These are phyloP conservation scores for Jatropha podagrica DNA, from an alignment of 441 rosid genomes.

Conservation along the genomic window DNA sequence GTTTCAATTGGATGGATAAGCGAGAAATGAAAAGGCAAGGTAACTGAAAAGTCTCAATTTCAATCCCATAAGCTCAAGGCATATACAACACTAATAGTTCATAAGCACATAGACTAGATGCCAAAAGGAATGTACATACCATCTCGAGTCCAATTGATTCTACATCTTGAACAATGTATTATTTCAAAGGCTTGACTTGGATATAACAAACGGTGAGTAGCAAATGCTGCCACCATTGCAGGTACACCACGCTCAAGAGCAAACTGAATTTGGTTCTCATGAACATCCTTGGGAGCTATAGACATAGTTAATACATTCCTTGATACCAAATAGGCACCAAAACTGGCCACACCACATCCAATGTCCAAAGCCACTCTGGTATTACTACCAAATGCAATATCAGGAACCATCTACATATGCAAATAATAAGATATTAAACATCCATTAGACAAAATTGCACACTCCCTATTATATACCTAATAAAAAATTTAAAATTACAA, in stretches of 20 bases:
- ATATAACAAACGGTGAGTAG: conserved; percentile 68
- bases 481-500: background rate
- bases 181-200: conserved; percentile 98
- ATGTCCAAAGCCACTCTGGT: conserved; percentile 78
- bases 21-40: background rate
- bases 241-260: conserved; percentile 99
- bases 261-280: conserved; percentile 98
- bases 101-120: background rate
- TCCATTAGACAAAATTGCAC: conserved; percentile 22
- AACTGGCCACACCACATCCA: conserved; percentile 99
- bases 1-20: background rate
- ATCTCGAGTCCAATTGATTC: conserved; percentile 99
- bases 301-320: conserved; percentile 81
- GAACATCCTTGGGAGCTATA: conserved; percentile 97
- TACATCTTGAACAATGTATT: conserved; percentile 97
- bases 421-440: conserved; percentile 23
- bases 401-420: conserved; percentile 71
- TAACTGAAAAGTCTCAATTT: background rate
- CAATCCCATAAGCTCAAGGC: background rate
- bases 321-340: conserved; percentile 89
- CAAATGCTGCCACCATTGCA: conserved; percentile 96
- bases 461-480: background rate
- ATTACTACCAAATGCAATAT: conserved; percentile 68
- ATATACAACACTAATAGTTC: background rate
- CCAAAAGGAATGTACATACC: conserved; percentile 46